These are phyloP conservation scores for Diaporthe vaccinii DNA, from an alignment of 2,329 filamentous ascomycete species.

Conservation along the genomic window DNA sequence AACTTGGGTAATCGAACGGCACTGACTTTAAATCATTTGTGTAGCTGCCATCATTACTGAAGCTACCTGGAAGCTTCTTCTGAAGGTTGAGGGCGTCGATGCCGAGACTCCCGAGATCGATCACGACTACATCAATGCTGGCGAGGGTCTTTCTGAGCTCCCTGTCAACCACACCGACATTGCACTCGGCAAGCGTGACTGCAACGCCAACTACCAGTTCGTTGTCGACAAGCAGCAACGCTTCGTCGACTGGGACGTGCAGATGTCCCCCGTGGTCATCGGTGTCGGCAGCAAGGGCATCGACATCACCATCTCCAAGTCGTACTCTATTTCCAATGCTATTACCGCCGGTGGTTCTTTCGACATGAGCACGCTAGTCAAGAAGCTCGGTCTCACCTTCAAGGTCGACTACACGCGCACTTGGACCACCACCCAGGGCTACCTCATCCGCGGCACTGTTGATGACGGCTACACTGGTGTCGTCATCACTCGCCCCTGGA, in stretches of 20 bases:
- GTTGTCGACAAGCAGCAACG: neutral
- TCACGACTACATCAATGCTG: neutral
- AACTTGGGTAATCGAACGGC: neutral
- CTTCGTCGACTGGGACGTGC: conserved; percentile 35
- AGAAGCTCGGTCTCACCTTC: conserved; percentile 5
- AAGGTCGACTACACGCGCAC: conserved; percentile 16
- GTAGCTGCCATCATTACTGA: conserved; percentile 12
- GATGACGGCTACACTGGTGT: conserved; percentile 3
- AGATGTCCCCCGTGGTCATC: conserved; percentile 34
- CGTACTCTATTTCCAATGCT: neutral
- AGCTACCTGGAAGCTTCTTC: conserved; percentile 5
- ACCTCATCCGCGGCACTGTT: conserved; percentile 18
- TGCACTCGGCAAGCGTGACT: conserved; percentile 15
- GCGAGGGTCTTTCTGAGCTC: conserved; percentile 3
- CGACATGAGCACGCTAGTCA: neutral
- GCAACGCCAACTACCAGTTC: conserved; percentile 20
- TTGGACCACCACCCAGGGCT: conserved; percentile 9
- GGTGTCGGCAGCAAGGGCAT: neutral
- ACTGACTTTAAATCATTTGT: neutral
- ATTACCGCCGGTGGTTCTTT: neutral
- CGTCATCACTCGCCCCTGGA: conserved; percentile 1
- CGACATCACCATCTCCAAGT: conserved; percentile 22
- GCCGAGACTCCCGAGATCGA: conserved; percentile 10
- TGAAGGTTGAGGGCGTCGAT: neutral
- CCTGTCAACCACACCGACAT: conserved; percentile 16